These are phyloP conservation scores for Orbilia javanica DNA, from an alignment of 2,329 filamentous ascomycete species.

Conservation along the genomic window DNA sequence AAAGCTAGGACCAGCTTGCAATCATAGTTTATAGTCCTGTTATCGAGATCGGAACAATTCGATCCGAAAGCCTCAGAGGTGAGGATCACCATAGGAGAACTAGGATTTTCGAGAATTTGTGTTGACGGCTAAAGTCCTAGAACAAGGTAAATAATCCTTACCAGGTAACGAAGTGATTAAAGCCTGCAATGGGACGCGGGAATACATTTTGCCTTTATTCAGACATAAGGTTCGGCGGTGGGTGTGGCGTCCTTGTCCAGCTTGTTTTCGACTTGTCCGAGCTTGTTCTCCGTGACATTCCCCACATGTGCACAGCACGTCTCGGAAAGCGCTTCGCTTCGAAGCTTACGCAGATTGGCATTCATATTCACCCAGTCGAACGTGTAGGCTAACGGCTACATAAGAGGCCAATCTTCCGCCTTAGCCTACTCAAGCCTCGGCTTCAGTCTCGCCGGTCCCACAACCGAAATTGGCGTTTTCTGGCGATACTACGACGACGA, in stretches of 20 bases:
- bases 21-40: neutral
- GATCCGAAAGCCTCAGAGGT: constrained; percentile 32
- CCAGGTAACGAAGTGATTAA: constrained; percentile 39
- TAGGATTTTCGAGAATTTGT: constrained; percentile 9
- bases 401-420: constrained; percentile 32
- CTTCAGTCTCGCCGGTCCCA: constrained; percentile 47
- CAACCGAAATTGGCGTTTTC: constrained; percentile 39
- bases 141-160: constrained; percentile 29
- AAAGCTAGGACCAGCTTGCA: constrained; percentile 1
- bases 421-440: constrained; percentile 46
- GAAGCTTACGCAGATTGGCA: constrained; percentile 4
- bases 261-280: constrained; percentile 25
- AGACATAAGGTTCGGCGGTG: constrained; percentile 45
- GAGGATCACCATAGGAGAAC: neutral
- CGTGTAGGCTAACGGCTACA: constrained; percentile 23
- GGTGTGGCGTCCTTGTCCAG: constrained; percentile 44
- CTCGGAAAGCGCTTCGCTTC: constrained; percentile 43
- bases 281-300: constrained; percentile 12
- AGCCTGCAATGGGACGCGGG: constrained; percentile 15
- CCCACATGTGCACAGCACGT: constrained; percentile 14
- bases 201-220: constrained; percentile 47
- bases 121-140: constrained; percentile 53
- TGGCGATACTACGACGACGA: constrained; percentile 9
- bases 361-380: constrained; percentile 17
- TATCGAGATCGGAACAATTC: constrained; percentile 53